Percentiles rank a stretch among this genome's conserved stretches.
Conservation (phyloP, 805 yeast species). For the Starmerella geochares region DNA sequence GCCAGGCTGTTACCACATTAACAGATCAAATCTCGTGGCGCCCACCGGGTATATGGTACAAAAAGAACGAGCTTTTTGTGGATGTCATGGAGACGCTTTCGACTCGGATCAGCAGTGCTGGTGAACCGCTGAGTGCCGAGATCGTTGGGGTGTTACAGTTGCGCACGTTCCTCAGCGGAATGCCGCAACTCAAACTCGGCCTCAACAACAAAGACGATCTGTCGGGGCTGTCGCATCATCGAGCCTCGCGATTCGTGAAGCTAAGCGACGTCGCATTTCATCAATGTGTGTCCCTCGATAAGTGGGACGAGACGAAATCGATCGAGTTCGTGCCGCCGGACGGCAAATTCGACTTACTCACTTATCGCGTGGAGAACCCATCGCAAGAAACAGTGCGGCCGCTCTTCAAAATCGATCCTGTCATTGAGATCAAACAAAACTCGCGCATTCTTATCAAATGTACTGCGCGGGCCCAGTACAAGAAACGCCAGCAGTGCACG, state of each 20-base stretch:
- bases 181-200: constrained; percentile 75
- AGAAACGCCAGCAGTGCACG: constrained; percentile 51
- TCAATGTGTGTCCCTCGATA: constrained; percentile 71
- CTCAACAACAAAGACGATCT: constrained; percentile 39
- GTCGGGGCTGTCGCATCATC: constrained; percentile 21
- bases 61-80: constrained; percentile 80
- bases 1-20: constrained; percentile 59
- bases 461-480: constrained; percentile 50
- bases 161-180: constrained; percentile 73
- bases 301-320: constrained; percentile 47
- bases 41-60: constrained; percentile 77
- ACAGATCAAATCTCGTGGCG: constrained; percentile 83
- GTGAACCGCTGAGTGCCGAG: constrained; percentile 41
- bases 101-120: constrained; percentile 44
- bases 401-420: constrained; percentile 42
- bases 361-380: constrained; percentile 37
- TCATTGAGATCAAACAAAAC: constrained; percentile 37
- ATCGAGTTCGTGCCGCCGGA: constrained; percentile 84
- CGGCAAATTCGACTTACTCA: constrained; percentile 63
- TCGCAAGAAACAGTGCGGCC: constrained; percentile 36
- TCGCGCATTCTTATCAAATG: constrained; percentile 39
- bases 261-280: constrained; percentile 70
- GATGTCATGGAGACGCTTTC: constrained; percentile 72
- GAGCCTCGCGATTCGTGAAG: constrained; percentile 28
- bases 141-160: constrained; percentile 65